phyloP scores from a whole-genome alignment of 257 asterid species.

The Perilla frutescens region DNA sequence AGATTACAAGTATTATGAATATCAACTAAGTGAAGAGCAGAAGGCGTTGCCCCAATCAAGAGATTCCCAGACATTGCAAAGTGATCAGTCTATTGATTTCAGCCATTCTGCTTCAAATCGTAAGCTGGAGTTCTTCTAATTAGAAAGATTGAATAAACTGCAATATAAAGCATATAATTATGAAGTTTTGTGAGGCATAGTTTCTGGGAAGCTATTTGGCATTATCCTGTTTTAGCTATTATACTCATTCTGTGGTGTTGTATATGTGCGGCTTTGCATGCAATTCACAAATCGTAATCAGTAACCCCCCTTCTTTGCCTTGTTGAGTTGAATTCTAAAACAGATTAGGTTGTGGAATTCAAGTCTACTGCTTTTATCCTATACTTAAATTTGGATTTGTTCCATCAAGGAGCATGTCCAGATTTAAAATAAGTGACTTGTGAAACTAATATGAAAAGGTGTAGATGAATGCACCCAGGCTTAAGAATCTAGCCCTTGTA shows the following conservation, averaged over 20 bases:
- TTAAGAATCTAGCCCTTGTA: no score
- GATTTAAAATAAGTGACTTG: not conserved
- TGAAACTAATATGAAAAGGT: not conserved
- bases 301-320: no score
- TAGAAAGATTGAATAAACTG: constrained; percentile 1
- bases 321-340: not conserved
- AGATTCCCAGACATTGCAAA: constrained; percentile 53
- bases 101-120: not conserved
- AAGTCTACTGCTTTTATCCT: not conserved
- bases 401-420: not conserved
- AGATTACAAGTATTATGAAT: constrained; percentile 85
- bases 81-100: constrained; percentile 52
- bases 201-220: constrained; percentile 2
- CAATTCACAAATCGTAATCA: no score
- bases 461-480: no score
- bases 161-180: constrained; percentile 8
- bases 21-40: constrained; percentile 78
- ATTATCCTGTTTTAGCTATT: not conserved
- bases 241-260: not conserved
- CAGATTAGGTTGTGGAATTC: not conserved
- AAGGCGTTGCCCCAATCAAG: constrained; percentile 61
- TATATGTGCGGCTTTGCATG: constrained; percentile 5
- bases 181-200: not conserved
- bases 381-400: not conserved
- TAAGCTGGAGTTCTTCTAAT: not conserved